Base-by-base conservation (phyloP, 768 basidiomycete species). In the Auricularia heimuer region DNA sequence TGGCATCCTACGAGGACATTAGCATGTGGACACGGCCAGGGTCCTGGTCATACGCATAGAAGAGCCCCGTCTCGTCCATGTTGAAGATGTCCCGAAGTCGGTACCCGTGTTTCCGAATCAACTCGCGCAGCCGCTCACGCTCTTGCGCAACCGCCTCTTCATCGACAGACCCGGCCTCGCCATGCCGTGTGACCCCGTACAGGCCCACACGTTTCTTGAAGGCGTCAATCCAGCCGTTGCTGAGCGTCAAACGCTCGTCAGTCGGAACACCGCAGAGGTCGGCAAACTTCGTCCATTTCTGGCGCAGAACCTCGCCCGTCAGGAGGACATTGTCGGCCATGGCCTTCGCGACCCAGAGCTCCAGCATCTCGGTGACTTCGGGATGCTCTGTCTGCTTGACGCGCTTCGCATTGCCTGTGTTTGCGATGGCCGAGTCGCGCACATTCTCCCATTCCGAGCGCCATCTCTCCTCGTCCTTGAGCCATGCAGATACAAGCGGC, bases 221-320 rank as follows among this genome's bases (percentile, higher is more conserved):
- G n/a, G 51, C 4, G 18, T 62, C 39, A 29, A 72, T 37, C 71
- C 70, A 81, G 3, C 78, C 76, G 36, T 76, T 64, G 56, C 75
- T 78, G 16, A 79, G 64, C 0, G 62, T 70, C 3, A 80, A 66
- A 0, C 68, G 44, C 4, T 79, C 72, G 12, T 79, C 75, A 2
- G 71, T 39, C 1, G 74, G 75, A 51, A 80, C 63, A 0, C 73
- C 68, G 44, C 36, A 69, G 36, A 73, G 64, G 14, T 77, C 70
- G 4, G 75, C 75, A 74, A 80, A 79, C 2, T 2, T 1, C 3
- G 12, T 69, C 73, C 75, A 78, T 67, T 80, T 78, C 37, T 75
- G 69, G 0, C 62, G 51, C 51, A 80, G 66, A 12, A 77, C 72
- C n/a, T 73, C 73, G 0, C 77, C 75, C 37, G 70, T 79, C 18